phyloP scores from a whole-genome alignment of 306 rosid genomes.

The Gleditsia sinensis region DNA sequence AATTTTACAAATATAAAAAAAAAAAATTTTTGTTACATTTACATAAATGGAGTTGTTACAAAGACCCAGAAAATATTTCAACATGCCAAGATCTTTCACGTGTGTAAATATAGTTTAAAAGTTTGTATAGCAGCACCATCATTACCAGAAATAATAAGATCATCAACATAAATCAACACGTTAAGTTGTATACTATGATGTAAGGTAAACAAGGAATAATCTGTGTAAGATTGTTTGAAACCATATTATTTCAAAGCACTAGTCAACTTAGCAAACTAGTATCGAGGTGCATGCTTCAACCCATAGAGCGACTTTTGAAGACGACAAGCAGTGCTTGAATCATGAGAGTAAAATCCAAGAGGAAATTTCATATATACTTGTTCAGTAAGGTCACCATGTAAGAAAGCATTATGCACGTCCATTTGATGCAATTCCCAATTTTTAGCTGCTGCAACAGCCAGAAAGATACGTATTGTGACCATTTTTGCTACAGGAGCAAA shows the following conservation, averaged over 20 bases:
- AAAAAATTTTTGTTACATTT: no score
- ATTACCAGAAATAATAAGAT: no score
- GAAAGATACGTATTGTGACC: neutral
- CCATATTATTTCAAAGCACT: neutral
- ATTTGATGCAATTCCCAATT: neutral
- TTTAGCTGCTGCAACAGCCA: neutral
- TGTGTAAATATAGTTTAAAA: neutral
- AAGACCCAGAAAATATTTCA: neutral
- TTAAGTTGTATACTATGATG: no score
- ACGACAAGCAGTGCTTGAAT: neutral
- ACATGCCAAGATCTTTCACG: neutral
- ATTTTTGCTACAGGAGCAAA: neutral
- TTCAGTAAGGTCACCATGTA: no score
- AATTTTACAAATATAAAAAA: no score
- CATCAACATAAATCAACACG: no score
- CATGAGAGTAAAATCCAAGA: neutral
- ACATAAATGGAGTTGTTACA: no score
- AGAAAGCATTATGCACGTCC: no score
- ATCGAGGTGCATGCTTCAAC: neutral
- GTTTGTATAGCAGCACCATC: neutral
- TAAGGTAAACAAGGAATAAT: no score
- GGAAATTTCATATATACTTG: no score
- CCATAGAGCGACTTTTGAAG: neutral
- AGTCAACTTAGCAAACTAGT: neutral
- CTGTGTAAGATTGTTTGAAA: neutral